Conservation (phyloP, 228 moss, liverwort and hornwort genomes). For the Sphagnum fallax region DNA sequence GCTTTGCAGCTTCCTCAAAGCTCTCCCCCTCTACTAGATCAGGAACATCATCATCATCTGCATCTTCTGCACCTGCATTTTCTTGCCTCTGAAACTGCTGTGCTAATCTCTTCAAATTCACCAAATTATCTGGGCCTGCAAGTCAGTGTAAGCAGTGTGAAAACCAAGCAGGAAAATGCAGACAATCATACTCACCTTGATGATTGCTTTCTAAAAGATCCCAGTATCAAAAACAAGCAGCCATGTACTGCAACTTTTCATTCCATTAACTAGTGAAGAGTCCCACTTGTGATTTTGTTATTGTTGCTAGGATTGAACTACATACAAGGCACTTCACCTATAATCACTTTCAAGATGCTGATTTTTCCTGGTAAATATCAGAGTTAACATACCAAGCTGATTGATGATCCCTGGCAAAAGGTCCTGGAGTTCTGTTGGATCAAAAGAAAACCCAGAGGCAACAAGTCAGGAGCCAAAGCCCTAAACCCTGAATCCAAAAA, state of each 20-base stretch:
- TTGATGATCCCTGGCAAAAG: constrained; percentile 95
- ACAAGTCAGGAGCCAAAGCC: background rate
- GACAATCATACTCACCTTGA: no score
- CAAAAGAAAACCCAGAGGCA: background rate
- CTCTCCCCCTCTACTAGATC: constrained; percentile 89
- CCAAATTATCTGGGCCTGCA: constrained; percentile 82
- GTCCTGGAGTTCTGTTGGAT: constrained; percentile 65
- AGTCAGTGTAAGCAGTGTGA: background rate
- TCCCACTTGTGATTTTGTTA: no score
- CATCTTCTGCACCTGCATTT: constrained; percentile 48
- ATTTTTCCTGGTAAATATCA: no score
- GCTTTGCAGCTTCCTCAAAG: constrained; percentile 95
- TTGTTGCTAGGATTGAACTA: no score
- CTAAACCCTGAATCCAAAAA: background rate
- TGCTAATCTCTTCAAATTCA: constrained; percentile 88
- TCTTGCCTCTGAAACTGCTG: constrained; percentile 99
- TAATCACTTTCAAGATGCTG: no score
- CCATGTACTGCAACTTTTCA: no score
- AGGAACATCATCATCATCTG: constrained; percentile 93
- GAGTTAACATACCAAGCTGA: constrained; percentile 63
- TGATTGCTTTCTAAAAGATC: no score
- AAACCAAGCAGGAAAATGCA: no score
- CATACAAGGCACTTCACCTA: no score
- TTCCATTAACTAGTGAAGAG: no score
- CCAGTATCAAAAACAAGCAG: no score